Base-by-base conservation (phyloP, 768 basidiomycete genomes). In the Tricholoma matsutake region DNA sequence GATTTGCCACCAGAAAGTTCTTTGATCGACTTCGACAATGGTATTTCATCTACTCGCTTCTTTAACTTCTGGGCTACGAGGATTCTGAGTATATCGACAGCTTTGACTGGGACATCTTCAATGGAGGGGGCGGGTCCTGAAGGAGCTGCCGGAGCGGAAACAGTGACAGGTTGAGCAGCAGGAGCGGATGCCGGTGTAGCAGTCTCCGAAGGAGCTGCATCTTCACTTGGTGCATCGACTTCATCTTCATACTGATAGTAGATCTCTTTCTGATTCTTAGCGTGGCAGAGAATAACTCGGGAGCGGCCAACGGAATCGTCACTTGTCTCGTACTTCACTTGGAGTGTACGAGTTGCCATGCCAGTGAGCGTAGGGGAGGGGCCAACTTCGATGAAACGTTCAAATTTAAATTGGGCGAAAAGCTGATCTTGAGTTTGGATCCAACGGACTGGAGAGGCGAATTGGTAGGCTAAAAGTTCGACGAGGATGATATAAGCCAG, bases 1-100 rank as follows among this genome's bases (percentile, higher is more conserved):
- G 96, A 98, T 77, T 99, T 99, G 65, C 97, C 97, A 29, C 94
- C 94, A 51, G 97, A 96, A 58, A 99, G 89, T 68, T 99, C 97
- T 76, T 99, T 98, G 81, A 99, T 95, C 0, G 94, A 90, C 75
- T 99, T 99, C 62, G 86, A 83, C 6, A 95, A 79, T 4, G 95
- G 92, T 59, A 98, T 80, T 68, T 98, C 97, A 54, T 88, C 85
- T 29, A 95, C 82, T 58, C 81, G 84, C 83, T 99, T 99, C 88
- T 99, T 99, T 69, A 99, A 78, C 77, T 99, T 99, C 79, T 99
- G 97, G 0, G 97, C 94, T 60, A 99, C 91, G 72, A 98, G 88
- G 64, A 86, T 84, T 57, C 83, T 82, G 28, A 98, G 84, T 35
- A 96, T 89, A 57, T 98, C 97, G 64, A 88, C 76, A 6, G 96